Evolutionary conservation across 257 asterid species (phyloP), one percentile per base, ranked within the genome.

Genomic region (Primulina tabacum): DNA sequence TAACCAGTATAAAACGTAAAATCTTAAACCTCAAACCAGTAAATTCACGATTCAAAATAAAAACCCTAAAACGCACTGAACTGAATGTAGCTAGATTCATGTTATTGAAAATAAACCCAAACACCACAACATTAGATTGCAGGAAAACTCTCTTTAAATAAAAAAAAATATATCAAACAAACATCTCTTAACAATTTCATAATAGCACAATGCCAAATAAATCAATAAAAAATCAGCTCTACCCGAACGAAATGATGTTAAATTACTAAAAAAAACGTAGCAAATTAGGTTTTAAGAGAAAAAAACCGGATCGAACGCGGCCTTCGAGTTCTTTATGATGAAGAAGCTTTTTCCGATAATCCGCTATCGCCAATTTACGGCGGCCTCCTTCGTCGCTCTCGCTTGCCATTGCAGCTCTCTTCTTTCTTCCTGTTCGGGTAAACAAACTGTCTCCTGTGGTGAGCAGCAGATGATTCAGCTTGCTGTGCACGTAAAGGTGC

Each of bases 311-410:
- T 70, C 88, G 85, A 75, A 88, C 85, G 66, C 87, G 90, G 71
- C 87, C 86, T 68, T 84, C 90, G 68, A 86, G 88, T 57, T 88
- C 95, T 61, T 84, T 88, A 62, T 88, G 92, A 66, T 68, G 80
- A 18, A 88, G 86, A 11, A 86, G 88, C 85, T 81, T 88, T 72
- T 82, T 86, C 76, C 87, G 81, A 77, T 84, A 88, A 2, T 84
- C 95, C 5, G 79, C 68, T 53, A 73, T 28, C 62, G 88, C 87
- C 64, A 62, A 6, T 43, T 83, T 84, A 63, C 95, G 89, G 47
- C 92, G 87, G n/a, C 37, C 76, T 50, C 76, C 88, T 29, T 88
- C 92, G 53, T 84, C 88, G 38, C 59, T 80, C 71, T 88, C 95
- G 68, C 38, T 75, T 6, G 86, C 59, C 89, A 84, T 84, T 68